phyloP scores from a whole-genome alignment of 75 land plant species.

The Gnetum montanum region DNA sequence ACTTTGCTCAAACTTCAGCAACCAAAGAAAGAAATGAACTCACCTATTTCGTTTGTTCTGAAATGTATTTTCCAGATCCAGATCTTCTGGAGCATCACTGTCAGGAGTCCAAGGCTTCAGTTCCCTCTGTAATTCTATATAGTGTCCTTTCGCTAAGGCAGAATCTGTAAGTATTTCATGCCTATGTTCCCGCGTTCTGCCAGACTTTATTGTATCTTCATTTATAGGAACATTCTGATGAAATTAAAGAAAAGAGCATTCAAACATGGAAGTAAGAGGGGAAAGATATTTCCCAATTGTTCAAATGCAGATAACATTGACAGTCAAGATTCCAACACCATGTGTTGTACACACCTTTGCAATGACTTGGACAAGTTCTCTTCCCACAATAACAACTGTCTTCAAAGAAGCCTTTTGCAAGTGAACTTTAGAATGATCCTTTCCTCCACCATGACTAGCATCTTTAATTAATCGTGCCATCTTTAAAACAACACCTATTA shows the following conservation, averaged over 20 bases:
- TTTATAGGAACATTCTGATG: slow-evolving; percentile 67
- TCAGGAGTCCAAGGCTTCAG: slow-evolving; percentile 88
- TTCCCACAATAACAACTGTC: slow-evolving; percentile 47
- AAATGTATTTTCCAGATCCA: slow-evolving; percentile 63
- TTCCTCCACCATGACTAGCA: slow-evolving; percentile 19
- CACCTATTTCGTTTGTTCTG: slow-evolving; percentile 68
- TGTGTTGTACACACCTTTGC: slow-evolving; percentile 47
- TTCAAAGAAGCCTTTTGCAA: slow-evolving; percentile 25
- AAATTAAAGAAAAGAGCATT: background rate
- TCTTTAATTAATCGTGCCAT: slow-evolving; percentile 56
- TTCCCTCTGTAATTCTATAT: slow-evolving; percentile 64
- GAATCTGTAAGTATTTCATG: slow-evolving; percentile 74
- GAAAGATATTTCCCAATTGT: too few relatives aligned
- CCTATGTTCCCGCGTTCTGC: slow-evolving; percentile 42
- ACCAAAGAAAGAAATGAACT: background rate
- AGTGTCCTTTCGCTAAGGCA: slow-evolving; percentile 47
- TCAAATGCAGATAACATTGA: too few relatives aligned
- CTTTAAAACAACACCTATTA: slow-evolving; percentile 62
- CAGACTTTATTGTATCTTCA: slow-evolving; percentile 38
- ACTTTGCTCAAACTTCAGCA: too few relatives aligned
- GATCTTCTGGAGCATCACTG: slow-evolving; percentile 56
- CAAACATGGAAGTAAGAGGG: too few relatives aligned
- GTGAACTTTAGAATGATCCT: slow-evolving; percentile 19
- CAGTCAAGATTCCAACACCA: too few relatives aligned
- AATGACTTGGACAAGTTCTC: slow-evolving; percentile 80